Base-by-base conservation (phyloP, 768 basidiomycete species). In the Termitomyces sp. region DNA sequence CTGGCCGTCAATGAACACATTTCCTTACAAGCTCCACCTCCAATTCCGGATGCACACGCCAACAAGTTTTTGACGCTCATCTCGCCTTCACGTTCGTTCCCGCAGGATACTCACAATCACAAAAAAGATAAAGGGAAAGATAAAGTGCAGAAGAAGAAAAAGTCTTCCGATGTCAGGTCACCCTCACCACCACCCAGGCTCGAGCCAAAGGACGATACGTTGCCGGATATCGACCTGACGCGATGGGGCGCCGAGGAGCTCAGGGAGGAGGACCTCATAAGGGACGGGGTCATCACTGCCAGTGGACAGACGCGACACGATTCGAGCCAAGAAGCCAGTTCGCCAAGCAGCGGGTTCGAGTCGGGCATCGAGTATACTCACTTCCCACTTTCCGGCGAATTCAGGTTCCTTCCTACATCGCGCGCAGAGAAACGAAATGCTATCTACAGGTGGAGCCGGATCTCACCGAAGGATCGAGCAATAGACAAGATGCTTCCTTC, bases 201-300 rank as follows among this genome's bases (percentile, higher is more conserved):
- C 3, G 40, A 66, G 65, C 41, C 71, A 68, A 41, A 56, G 18
- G 23, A 50, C 13, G 36, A 36, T 11, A 49, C 23, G 3, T 20
- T 56, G 23, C 48, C 29, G 3, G 44, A 55, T 9, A 29, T 55
- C 5, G 50, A 56, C 35, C 40, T 56, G 5, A 25, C 22, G 1
- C 32, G 50, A 35, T 56, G n/a, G n/a, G n/a, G n/a, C n/a, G n/a
- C n/a, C n/a, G n/a, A n/a, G n/a, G n/a, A n/a, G n/a, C n/a, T 48
- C 47, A 16, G 49, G 3, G 36, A 50, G 7, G 35, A 44, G 13
- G 49, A 56, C 1, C 49, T 56, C 3, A 45, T 56, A 3, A 35
- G 33, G 81, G 86, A 89, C 36, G 94, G 88, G 6, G 93, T 97
- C 64, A 73, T 96, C 57, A 76, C 93, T 67, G 69, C 73, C 0